Percentiles rank a stretch among this genome's conserved stretches.
Conservation (phyloP, 1,284 basidiomycete species). For the Pascua sp. region DNA sequence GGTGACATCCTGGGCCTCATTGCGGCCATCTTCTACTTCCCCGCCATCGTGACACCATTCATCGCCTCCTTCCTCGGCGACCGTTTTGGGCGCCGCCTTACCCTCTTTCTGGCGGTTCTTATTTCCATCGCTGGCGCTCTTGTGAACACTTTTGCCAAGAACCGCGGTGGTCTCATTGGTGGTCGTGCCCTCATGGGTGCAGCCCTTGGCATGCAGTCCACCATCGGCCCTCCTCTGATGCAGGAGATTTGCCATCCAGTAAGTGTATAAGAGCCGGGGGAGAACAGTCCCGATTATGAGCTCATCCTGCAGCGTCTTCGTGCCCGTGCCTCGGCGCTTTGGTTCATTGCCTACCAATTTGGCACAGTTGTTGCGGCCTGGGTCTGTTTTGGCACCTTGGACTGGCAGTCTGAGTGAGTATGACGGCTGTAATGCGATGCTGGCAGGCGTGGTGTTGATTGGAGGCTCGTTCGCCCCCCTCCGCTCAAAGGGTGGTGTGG, state of each 20-base stretch:
- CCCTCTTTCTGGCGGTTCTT: conserved; percentile 35
- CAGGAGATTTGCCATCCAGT: conserved; percentile 54
- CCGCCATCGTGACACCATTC: conserved; percentile 11
- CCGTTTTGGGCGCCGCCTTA: conserved; percentile 33
- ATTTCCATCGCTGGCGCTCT: conserved; percentile 52
- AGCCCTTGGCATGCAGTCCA: conserved; percentile 5
- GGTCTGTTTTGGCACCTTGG: conserved; percentile 23
- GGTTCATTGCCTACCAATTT: conserved; percentile 61
- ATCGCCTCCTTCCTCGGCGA: conserved; percentile 35
- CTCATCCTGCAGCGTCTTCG: conserved; percentile 53
- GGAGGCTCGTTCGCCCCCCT: no score
- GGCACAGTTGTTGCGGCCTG: conserved; percentile 53
- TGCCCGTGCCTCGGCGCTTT: conserved; percentile 54
- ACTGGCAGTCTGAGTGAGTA: conserved; percentile 3
- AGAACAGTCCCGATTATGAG: no score
- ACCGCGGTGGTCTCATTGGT: conserved; percentile 1
- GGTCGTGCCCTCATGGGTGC: conserved; percentile 8
- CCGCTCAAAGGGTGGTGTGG: no score
- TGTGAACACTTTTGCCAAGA: conserved; percentile 48
- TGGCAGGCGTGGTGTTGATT: no score
- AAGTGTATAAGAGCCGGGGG: no score
- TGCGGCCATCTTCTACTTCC: conserved; percentile 16
- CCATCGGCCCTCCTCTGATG: conserved; percentile 4
- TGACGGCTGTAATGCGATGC: no score
- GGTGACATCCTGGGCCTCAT: conserved; percentile 19